phyloP scores from a whole-genome alignment of 352 stramenopile species.

The Globisporangium barbulae region DNA sequence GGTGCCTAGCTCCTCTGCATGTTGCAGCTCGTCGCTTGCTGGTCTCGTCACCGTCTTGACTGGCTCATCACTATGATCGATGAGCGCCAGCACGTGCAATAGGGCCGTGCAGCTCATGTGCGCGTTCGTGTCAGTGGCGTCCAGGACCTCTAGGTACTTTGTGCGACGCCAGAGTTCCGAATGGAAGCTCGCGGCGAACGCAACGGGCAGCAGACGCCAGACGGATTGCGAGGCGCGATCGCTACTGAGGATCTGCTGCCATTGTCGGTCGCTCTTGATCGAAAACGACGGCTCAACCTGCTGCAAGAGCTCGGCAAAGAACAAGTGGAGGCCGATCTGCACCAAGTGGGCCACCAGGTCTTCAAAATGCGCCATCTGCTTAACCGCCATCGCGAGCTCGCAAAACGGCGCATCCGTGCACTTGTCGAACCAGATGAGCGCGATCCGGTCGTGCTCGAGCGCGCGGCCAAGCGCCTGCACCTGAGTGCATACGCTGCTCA shows the following conservation, averaged over 20 bases:
- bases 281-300: neutral
- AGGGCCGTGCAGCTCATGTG: constrained; percentile 44
- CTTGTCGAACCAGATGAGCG: constrained; percentile 29
- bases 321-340: constrained; percentile 17
- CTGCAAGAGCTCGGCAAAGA: constrained; percentile 19
- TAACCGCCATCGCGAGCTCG: constrained; percentile 28
- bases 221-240: constrained; percentile 8
- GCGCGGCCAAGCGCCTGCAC: constrained; percentile 14
- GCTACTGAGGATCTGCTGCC: constrained; percentile 20
- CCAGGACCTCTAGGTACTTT: constrained; percentile 25
- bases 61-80: neutral
- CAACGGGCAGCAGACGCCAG: constrained; percentile 41
- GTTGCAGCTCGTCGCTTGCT: neutral
- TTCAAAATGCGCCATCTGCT: constrained; percentile 30
- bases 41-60: neutral
- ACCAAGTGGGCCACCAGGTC: constrained; percentile 5
- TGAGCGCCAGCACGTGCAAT: constrained; percentile 9
- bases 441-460: constrained; percentile 31
- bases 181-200: constrained; percentile 43
- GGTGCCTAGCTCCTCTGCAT: too few species aligned
- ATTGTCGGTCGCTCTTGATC: neutral
- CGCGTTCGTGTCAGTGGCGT: constrained; percentile 48
- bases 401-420: constrained; percentile 17
- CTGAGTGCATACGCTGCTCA: constrained; percentile 11
- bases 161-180: constrained; percentile 38